phyloP scores from a whole-genome alignment of 2,329 filamentous ascomycete genomes.

The Celoporthe dispersa region DNA sequence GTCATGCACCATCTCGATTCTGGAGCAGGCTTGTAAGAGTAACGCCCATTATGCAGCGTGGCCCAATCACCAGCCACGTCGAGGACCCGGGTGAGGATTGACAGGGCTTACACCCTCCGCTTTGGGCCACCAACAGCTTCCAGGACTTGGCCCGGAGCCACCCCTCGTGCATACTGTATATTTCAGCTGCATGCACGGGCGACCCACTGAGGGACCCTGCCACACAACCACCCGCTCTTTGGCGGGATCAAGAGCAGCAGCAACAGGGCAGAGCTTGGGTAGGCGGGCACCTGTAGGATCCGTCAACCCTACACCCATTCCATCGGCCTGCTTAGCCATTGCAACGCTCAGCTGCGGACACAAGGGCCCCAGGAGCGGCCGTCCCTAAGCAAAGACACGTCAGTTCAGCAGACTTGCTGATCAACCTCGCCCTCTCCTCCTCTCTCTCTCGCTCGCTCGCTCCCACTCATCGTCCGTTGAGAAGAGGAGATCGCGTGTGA shows the following conservation, averaged over 20 bases:
- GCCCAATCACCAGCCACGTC: background rate
- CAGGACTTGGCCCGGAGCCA: background rate
- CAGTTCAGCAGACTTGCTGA: constrained; percentile 9
- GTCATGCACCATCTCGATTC: background rate
- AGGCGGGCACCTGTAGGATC: constrained; percentile 10
- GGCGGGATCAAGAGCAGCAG: background rate
- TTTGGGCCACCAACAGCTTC: constrained; percentile 10
- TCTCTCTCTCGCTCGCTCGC: background rate
- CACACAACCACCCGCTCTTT: background rate
- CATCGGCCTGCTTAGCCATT: background rate
- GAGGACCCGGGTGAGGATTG: background rate
- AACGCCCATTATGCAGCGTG: background rate
- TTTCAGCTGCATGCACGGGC: constrained; percentile 10
- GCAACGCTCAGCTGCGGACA: background rate
- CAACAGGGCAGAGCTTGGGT: background rate
- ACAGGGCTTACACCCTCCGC: background rate
- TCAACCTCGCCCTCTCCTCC: background rate
- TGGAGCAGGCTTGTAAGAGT: background rate
- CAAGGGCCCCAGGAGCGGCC: background rate
- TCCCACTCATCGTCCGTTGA: background rate
- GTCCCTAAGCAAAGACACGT: constrained; percentile 14
- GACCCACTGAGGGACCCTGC: constrained; percentile 5
- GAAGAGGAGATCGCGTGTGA: background rate
- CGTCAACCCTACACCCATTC: background rate
- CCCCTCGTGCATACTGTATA: constrained; percentile 9